Evolutionary conservation across 2,329 filamentous ascomycete species (phyloP), one percentile per base, ranked within the genome.

Genomic region (Malbranchea zuffiana): DNA sequence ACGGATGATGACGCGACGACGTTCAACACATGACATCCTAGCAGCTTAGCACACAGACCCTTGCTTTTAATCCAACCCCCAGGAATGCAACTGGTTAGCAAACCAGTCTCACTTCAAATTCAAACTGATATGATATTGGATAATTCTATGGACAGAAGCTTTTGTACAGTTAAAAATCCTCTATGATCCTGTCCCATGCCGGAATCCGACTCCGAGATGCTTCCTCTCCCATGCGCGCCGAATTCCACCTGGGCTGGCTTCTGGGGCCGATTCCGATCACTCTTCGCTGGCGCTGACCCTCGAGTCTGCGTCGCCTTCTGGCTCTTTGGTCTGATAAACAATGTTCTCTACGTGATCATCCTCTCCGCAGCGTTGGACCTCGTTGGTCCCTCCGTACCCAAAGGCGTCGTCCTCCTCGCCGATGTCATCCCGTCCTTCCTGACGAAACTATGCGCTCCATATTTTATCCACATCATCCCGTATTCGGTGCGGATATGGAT

Each of bases 311-410:
- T 78, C 34, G 83, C 88, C 18, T 96, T 96, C 54, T 96, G 87
- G 87, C 69, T 95, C 2, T 92, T 96, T 54, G 88, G 88, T 95
- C 66, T 90, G 12, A 90, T 96, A 57, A 96, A 98, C 63, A 96
- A 96, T 65, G 84, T 96, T 49, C 81, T 95, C 63, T 96, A 95
- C 62, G 88, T 96, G 39, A 83, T 96, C 58, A 90, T 96, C 55
- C 80, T 98, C 52, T 92, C 86, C 19, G 83, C 90, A 23, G 90
- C 90, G 3, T 82, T 95, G 51, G 90, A 98, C 54, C 82, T 98
- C 44, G 90, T 96, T 50, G 88, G 88, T 23, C 80, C 83, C 20
- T 59, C 68, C 46, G 71, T 95, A 1, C 90, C 90, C 33, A 96
- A 96, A 60, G 85, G 83, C 49, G 74, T 92, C 39, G 88, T 98